Percentiles rank a stretch among this genome's conserved stretches.
Conservation (phyloP, 2,329 filamentous ascomycete species). For the Aplosporella prunicola region DNA sequence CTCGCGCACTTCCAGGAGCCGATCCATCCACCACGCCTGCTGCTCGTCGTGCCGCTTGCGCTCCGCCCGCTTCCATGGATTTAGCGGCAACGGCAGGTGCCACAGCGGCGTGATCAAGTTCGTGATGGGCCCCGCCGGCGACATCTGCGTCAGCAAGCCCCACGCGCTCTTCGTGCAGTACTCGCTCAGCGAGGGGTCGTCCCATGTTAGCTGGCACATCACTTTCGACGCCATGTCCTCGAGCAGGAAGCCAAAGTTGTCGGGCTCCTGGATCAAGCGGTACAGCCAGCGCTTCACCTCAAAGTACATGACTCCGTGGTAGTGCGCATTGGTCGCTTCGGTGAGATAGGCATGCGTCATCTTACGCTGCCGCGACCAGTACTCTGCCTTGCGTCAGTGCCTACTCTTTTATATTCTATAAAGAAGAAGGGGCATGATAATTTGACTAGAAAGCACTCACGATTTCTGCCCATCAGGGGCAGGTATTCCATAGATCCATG, state of each 20-base stretch:
- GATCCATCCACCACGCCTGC: slow-evolving; percentile 44
- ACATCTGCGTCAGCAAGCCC: slow-evolving; percentile 50
- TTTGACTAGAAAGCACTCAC: too few relatives aligned
- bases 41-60: slow-evolving; percentile 45
- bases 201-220: slow-evolving; percentile 47
- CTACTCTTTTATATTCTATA: slow-evolving; percentile 10
- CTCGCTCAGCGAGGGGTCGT: slow-evolving; percentile 40
- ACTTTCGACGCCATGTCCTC: slow-evolving; percentile 51
- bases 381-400: too few relatives aligned
- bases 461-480: slow-evolving; percentile 47
- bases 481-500: slow-evolving; percentile 48
- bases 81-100: slow-evolving; percentile 41
- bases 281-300: slow-evolving; percentile 47
- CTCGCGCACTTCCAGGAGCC: slow-evolving; percentile 29
- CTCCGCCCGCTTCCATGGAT: slow-evolving; percentile 47
- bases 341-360: slow-evolving; percentile 45
- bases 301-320: slow-evolving; percentile 42
- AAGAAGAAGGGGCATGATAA: too few relatives aligned
- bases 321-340: slow-evolving; percentile 35
- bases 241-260: slow-evolving; percentile 41
- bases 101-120: slow-evolving; percentile 47
- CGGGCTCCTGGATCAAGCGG: slow-evolving; percentile 40
- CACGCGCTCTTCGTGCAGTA: slow-evolving; percentile 44
- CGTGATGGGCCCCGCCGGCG: slow-evolving; percentile 48
- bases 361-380: slow-evolving; percentile 46